Base-by-base conservation (phyloP, 2,329 filamentous ascomycete genomes). In the Cercospora sojina region DNA sequence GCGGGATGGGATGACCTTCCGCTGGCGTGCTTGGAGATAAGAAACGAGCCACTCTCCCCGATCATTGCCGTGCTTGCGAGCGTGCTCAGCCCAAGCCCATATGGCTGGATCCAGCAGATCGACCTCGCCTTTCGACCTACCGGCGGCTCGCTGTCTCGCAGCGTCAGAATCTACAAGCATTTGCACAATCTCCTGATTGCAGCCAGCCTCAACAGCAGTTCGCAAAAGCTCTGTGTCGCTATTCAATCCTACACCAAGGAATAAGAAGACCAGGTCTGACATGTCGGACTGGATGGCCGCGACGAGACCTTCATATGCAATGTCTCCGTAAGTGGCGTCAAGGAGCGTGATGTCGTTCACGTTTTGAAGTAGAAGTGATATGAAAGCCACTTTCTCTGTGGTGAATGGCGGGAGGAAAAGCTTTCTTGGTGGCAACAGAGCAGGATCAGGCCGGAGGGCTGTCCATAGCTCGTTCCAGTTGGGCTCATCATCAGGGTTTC, bases 61-160 rank as follows among this genome's bases (percentile, higher is more conserved):
- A 5, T 56, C 49, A 60, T 75, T 68, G 5, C 71, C 74, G 1
- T 57, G 53, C 18, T 64, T 62, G 16, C 70, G 69, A 58, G 73
- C 72, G 20, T 72, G 68, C 9, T 75, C 75, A 3, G 75, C 74
- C 77, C 76, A 78, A 16, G 70, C 59, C 77, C 76, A 79, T n/a
- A 79, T 47, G 20, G 67, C 61, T 27, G 74, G 70, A 65, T 78
- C 76, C 13, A 77, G 72, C 31, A 74, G 67, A 51, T 77, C 75
- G n/a, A 78, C 47, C 10, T 59, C 59, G 29, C 58, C 12, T 49
- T 53, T 35, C 25, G 64, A 53, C 38, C 18, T 60, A 38, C 55
- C 56, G 32, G 49, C 38, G 25, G 25, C 27, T 13, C 41, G 16
- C 51, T 59, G 57, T 18, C 27, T 25, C 20, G 25, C 57, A 23